Evolutionary conservation across 768 basidiomycete species (phyloP).

Genomic region (Strobilomyces echinocephalus): DNA sequence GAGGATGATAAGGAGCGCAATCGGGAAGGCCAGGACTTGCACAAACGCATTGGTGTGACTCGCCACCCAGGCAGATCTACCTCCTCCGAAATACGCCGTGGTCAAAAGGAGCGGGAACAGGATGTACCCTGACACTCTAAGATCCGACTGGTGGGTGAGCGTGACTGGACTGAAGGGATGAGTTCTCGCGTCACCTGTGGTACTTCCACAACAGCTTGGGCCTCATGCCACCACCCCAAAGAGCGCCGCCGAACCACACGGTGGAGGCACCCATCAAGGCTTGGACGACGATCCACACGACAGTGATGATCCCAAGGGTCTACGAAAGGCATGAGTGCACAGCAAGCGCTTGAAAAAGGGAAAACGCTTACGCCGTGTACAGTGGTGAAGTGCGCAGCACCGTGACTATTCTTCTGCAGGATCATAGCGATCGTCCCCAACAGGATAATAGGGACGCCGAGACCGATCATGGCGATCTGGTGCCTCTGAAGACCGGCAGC

Average conservation of each 20-base stretch:
- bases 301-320: constrained; percentile 61
- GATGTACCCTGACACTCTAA: constrained; percentile 69
- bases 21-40: constrained; percentile 46
- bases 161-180: background rate
- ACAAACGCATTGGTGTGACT: constrained; percentile 34
- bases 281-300: constrained; percentile 61
- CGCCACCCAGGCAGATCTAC: constrained; percentile 57
- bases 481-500: constrained; percentile 65
- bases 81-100: constrained; percentile 68
- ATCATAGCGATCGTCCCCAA: constrained; percentile 59
- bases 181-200: constrained; percentile 48
- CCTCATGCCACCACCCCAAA: constrained; percentile 66
- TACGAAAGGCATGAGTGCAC: constrained; percentile 21
- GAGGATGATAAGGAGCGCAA: constrained; percentile 50
- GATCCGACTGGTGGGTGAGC: constrained; percentile 1
- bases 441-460: constrained; percentile 54
- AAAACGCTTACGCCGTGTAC: constrained; percentile 65
- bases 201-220: constrained; percentile 82
- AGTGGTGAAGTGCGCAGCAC: constrained; percentile 55
- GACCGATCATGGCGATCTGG: constrained; percentile 52
- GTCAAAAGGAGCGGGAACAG: constrained; percentile 56
- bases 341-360: background rate
- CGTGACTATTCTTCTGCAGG: constrained; percentile 53
- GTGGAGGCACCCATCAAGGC: constrained; percentile 63
- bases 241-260: constrained; percentile 67